Conservation (phyloP, 23 red algal species). For the Agarophyton chilense region DNA sequence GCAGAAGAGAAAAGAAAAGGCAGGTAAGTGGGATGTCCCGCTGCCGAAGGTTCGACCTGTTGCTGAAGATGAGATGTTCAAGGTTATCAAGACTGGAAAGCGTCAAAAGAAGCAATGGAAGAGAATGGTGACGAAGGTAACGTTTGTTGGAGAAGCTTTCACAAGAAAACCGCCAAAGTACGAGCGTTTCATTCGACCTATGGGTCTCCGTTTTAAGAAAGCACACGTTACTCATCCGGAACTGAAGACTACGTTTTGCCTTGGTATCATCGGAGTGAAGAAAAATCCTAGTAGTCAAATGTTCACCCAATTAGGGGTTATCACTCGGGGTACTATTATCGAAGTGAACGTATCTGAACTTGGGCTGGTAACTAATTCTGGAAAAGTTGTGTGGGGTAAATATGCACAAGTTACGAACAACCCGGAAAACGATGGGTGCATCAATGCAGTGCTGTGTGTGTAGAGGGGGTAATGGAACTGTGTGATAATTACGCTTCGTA, state of each 20-base stretch:
- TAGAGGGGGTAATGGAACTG: too few relatives aligned
- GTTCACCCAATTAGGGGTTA: conserved; percentile 93
- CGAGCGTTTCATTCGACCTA: conserved; percentile 98
- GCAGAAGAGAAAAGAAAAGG: conserved; percentile 99
- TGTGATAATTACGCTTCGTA: too few relatives aligned
- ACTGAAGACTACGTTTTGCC: conserved; percentile 96
- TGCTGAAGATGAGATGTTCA: conserved; percentile 98
- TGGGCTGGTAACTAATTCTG: conserved; percentile 93
- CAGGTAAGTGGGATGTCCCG: conserved; percentile 97
- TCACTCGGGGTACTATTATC: conserved; percentile 95
- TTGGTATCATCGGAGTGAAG: conserved; percentile 96
- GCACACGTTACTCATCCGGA: conserved; percentile 99
- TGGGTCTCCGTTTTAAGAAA: conserved; percentile 89
- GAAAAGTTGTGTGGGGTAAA: conserved; percentile 98
- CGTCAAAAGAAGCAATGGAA: conserved; percentile 97
- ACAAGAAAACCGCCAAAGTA: conserved; percentile 97
- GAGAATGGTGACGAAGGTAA: conserved; percentile 98
- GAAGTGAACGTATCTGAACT: conserved; percentile 99
- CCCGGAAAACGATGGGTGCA: conserved; percentile 94
- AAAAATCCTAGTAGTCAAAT: conserved; percentile 90
- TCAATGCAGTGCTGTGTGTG: conserved; percentile 93
- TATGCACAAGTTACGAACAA: conserved; percentile 99
- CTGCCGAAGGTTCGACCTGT: conserved; percentile 92
- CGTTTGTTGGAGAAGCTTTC: conserved; percentile 93
- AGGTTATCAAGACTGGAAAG: conserved; percentile 95